These are phyloP conservation scores for Candida piceae DNA, from an alignment of 805 yeast genomes.

Conservation along the genomic window DNA sequence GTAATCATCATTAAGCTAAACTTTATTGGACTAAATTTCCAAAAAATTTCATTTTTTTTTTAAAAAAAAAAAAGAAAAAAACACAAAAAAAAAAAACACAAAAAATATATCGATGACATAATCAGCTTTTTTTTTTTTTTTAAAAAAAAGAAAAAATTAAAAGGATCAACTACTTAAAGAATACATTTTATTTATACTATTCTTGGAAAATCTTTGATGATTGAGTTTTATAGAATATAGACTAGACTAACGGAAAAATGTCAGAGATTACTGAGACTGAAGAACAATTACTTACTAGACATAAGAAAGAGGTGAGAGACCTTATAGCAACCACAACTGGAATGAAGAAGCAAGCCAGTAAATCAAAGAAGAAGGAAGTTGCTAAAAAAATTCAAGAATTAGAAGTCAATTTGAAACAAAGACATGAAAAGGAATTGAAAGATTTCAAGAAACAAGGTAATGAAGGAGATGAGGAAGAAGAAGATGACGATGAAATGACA, in stretches of 20 bases:
- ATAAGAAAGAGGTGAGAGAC: slow-evolving; percentile 64
- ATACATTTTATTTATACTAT: too few relatives aligned
- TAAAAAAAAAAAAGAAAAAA: neutral
- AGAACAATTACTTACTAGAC: slow-evolving; percentile 54
- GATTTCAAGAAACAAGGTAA: slow-evolving; percentile 10
- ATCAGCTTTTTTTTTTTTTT: too few relatives aligned
- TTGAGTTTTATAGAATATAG: too few relatives aligned
- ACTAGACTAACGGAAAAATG: too few relatives aligned
- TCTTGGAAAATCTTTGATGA: too few relatives aligned
- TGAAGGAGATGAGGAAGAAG: slow-evolving; percentile 1
- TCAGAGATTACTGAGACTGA: slow-evolving; percentile 28
- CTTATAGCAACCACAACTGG: slow-evolving; percentile 64
- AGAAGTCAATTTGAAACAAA: slow-evolving; percentile 48
- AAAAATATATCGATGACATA: neutral
- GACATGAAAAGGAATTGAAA: slow-evolving; percentile 51
- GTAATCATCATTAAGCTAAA: too few relatives aligned
- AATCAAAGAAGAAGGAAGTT: slow-evolving; percentile 69
- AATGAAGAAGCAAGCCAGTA: slow-evolving; percentile 77
- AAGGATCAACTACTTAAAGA: too few relatives aligned
- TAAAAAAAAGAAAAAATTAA: too few relatives aligned
- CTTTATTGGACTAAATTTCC: too few relatives aligned
- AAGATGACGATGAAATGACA: slow-evolving; percentile 31
- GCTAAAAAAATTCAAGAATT: slow-evolving; percentile 52
- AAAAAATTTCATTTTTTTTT: too few relatives aligned
- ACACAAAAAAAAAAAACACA: neutral